phyloP scores from a whole-genome alignment of 495 filamentous ascomycete genomes.

The Trichoderma orchidacearum region DNA sequence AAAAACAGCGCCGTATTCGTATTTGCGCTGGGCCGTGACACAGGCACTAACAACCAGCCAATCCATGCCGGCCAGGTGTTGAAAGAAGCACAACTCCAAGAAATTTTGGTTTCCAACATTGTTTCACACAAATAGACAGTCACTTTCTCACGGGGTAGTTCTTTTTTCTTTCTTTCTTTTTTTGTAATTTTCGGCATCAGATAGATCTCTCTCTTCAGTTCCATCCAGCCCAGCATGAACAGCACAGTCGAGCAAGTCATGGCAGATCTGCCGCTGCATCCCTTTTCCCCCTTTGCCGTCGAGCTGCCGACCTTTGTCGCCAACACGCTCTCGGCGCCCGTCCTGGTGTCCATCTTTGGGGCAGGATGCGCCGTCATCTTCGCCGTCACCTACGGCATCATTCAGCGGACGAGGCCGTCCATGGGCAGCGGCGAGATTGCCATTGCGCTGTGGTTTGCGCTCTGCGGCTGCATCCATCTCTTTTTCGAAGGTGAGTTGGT shows the following conservation, averaged over 20 bases:
- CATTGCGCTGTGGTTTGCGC: slow-evolving; percentile 39
- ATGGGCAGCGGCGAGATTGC: slow-evolving; percentile 23
- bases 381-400: slow-evolving; percentile 19
- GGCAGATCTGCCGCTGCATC: slow-evolving; percentile 13
- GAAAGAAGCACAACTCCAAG: not conserved
- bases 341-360: slow-evolving; percentile 28
- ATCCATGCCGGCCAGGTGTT: not conserved
- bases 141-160: not conserved
- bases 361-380: slow-evolving; percentile 26
- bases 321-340: slow-evolving; percentile 28
- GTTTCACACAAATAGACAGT: not conserved
- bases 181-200: not conserved
- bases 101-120: not conserved
- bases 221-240: not conserved
- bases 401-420: slow-evolving; percentile 16
- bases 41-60: not conserved
- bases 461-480: slow-evolving; percentile 41
- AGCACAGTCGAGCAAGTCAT: not conserved
- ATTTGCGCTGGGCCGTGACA: not conserved
- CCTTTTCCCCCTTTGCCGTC: slow-evolving; percentile 35
- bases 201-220: not conserved
- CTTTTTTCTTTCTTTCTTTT: not conserved
- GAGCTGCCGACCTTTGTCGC: slow-evolving; percentile 29
- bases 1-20: not conserved
- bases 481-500: slow-evolving; percentile 34